These are phyloP conservation scores for Xylaria scruposa DNA, from an alignment of 495 filamentous ascomycete genomes.

Conservation along the genomic window DNA sequence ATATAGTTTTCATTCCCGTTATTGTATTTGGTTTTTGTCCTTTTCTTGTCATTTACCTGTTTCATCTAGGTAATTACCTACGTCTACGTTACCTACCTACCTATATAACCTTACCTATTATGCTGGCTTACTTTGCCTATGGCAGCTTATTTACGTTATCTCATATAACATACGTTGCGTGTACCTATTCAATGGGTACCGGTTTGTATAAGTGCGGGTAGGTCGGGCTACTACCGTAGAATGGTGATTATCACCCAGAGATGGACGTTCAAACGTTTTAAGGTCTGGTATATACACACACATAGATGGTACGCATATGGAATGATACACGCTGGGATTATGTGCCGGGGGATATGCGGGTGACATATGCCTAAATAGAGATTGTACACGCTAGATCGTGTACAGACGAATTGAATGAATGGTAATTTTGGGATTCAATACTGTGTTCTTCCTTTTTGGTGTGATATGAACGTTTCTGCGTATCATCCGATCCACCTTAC, in stretches of 20 bases:
- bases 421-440: not conserved
- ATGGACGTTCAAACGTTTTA: slow-evolving; percentile 2
- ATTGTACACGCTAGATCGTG: slow-evolving; percentile 3
- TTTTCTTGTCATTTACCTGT: not conserved
- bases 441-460: not conserved
- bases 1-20: slow-evolving; percentile 16
- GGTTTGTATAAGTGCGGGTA: slow-evolving; percentile 5
- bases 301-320: slow-evolving; percentile 1
- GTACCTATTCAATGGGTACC: not conserved
- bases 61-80: slow-evolving; percentile 5
- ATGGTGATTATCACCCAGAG: not conserved
- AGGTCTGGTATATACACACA: not conserved
- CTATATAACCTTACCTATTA: not conserved
- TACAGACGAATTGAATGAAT: not conserved
- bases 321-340: slow-evolving; percentile 1
- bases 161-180: not conserved
- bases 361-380: not conserved
- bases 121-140: not conserved
- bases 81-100: slow-evolving; percentile 18
- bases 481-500: too few relatives aligned
- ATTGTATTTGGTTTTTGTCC: not conserved
- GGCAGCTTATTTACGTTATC: slow-evolving; percentile 8
- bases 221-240: not conserved
- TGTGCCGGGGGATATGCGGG: not conserved
- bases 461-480: not conserved